phyloP scores from a whole-genome alignment of 2,329 filamentous ascomycete genomes.

The Fusarium sp. region DNA sequence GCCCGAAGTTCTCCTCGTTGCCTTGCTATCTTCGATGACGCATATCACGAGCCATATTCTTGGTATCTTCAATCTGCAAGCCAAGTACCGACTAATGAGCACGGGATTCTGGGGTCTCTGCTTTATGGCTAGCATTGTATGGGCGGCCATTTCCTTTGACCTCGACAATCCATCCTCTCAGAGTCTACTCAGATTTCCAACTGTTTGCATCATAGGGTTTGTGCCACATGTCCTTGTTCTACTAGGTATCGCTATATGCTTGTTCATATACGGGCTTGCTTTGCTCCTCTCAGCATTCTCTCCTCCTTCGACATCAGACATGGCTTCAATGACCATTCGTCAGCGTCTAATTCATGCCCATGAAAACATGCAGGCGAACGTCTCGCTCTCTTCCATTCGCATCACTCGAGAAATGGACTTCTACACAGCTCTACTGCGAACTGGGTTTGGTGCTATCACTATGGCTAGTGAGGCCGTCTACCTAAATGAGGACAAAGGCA shows the following conservation, averaged over 20 bases:
- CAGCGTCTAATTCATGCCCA: constrained; percentile 78
- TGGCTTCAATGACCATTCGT: constrained; percentile 53
- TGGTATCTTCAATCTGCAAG: constrained; percentile 82
- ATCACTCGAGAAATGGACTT: constrained; percentile 93
- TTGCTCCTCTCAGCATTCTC: constrained; percentile 74
- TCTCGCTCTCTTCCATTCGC: constrained; percentile 81
- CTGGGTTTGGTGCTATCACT: constrained; percentile 88
- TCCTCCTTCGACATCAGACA: constrained; percentile 42
- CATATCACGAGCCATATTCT: constrained; percentile 86
- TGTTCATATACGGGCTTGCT: constrained; percentile 79
- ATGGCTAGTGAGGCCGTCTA: constrained; percentile 97
- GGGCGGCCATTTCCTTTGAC: constrained; percentile 74
- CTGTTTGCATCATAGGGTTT: constrained; percentile 93
- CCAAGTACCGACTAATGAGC: constrained; percentile 81
- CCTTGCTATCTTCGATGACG: constrained; percentile 87
- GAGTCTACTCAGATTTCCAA: constrained; percentile 86
- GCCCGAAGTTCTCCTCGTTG: constrained; percentile 86
- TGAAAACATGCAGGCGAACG: constrained; percentile 90
- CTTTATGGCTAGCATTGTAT: constrained; percentile 87
- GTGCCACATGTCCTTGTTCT: constrained; percentile 93
- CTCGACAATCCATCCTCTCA: constrained; percentile 67
- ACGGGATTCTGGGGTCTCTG: constrained; percentile 90
- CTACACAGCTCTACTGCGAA: constrained; percentile 86
- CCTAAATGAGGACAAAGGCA: constrained; percentile 83
- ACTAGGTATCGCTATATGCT: constrained; percentile 78